Base-by-base conservation (phyloP, 2,329 filamentous ascomycete genomes). In the Xylaria sp. region DNA sequence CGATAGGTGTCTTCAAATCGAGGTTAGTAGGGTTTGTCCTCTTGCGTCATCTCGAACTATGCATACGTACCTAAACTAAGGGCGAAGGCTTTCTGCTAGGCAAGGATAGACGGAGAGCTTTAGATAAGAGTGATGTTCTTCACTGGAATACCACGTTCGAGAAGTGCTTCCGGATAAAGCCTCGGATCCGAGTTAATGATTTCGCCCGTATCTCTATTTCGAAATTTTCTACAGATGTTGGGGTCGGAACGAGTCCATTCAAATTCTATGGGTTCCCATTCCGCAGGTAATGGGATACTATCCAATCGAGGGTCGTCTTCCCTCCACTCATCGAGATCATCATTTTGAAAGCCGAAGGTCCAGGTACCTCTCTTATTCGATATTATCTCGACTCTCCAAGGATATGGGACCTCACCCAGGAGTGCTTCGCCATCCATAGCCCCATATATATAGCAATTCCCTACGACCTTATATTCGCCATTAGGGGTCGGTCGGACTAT, bases 121-220 rank as follows among this genome's bases (percentile, higher is more conserved):
- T 48, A 73, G 12, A 73, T 48, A 66, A 74, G 69, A 28, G 67
- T 71, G 46, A 74, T 70, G 10, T 67, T 72, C 54, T 55, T 61
- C 4, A 73, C 4, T 18, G 46, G 43, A 33, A 74, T 52, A 2
- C 71, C 73, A 4, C 70, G 51, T 41, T 52, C 63, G 18, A 23
- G n/a, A 33, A 73, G 49, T 2, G 68, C 72, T 55, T 72, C 71
- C 6, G 65, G 68, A 39, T 69, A 67, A 1, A 72, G 64, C 23
- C 68, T 74, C 57, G 73, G 74, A 28, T 73, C 73, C n/a, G 71
- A 72, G 57, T 70, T 74, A 39, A 75, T 70, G 4, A 68, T 46
- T 46, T 71, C 66, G 25, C 67, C 68, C 6, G 67, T 72, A 23
- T 63, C 28, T 55, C 7, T 71, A 28, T 72, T 72, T 8, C 59